Percentiles rank a stretch among this genome's conserved stretches.
Evolutionary conservation across 1,284 basidiomycete genomes (phyloP).

Genomic region (Microbotryum lychnidis-dioicae): DNA sequence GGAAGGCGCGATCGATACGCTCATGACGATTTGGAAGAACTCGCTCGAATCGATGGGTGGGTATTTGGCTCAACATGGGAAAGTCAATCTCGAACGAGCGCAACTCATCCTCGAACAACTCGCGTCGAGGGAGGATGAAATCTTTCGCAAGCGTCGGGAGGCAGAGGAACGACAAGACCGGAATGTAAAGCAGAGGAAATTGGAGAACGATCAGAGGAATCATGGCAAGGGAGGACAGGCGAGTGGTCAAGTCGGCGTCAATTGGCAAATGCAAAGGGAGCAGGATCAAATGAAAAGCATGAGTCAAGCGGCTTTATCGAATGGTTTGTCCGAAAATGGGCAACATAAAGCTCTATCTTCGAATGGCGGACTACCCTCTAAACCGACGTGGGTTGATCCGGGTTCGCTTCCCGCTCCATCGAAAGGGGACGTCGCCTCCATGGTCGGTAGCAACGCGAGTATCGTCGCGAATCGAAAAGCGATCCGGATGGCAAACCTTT

Average conservation of each 20-base stretch:
- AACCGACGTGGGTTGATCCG: conserved; percentile 12
- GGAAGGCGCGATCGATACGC: conserved; percentile 95
- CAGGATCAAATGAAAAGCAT: too few species aligned
- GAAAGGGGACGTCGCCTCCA: conserved; percentile 7
- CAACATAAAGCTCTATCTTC: conserved; percentile 75
- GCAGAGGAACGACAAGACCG: conserved; percentile 86
- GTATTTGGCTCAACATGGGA: conserved; percentile 89
- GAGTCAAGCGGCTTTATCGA: too few species aligned
- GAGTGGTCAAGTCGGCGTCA: too few species aligned
- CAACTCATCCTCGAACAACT: conserved; percentile 94
- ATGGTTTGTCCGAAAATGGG: conserved; percentile 8
- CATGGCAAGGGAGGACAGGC: too few species aligned
- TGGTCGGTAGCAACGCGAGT: conserved; percentile 51
- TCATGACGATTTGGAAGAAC: conserved; percentile 90
- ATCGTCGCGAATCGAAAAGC: conserved; percentile 78
- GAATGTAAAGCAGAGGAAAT: conserved; percentile 63
- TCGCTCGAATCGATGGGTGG: conserved; percentile 92
- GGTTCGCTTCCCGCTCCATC: background rate
- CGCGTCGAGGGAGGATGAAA: conserved; percentile 85
- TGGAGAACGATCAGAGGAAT: conserved; percentile 54
- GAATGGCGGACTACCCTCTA: conserved; percentile 47
- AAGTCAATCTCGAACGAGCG: conserved; percentile 73
- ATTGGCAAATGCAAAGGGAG: too few species aligned
- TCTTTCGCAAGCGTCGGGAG: conserved; percentile 86
- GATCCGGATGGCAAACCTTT: conserved; percentile 91